Percentiles rank a stretch among this genome's conserved stretches.
phyloP scores from a whole-genome alignment of 176 grass and related monocot genomes.

The Poa pratensis region DNA sequence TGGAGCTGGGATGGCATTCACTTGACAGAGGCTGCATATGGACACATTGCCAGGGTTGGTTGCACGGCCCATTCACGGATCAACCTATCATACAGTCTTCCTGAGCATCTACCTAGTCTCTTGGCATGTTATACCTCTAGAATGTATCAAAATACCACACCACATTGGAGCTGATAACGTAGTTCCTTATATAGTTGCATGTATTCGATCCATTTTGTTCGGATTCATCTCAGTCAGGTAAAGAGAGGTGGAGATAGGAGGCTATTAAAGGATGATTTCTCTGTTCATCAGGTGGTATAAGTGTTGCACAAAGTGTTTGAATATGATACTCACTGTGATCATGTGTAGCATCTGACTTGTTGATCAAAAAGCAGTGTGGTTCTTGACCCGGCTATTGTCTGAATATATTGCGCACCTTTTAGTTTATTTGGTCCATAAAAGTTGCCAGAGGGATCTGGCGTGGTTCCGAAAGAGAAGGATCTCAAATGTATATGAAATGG shows the following conservation, averaged over 20 bases:
- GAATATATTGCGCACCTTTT: conserved; percentile 5
- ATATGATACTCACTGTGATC: conserved; percentile 32
- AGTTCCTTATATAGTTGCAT: conserved; percentile 35
- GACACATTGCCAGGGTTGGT: conserved; percentile 80
- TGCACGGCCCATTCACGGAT: conserved; percentile 67
- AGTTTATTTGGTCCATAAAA: conserved; percentile 10
- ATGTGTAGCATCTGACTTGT: conserved; percentile 2
- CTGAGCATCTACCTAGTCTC: conserved; percentile 27
- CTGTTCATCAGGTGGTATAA: conserved; percentile 48
- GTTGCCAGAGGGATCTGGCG: not conserved
- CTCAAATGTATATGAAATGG: no score
- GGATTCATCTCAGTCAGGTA: conserved; percentile 9
- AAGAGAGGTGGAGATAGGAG: conserved; percentile 31
- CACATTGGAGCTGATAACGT: conserved; percentile 28
- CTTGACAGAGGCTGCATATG: conserved; percentile 77
- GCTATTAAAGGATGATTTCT: conserved; percentile 31
- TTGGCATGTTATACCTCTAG: conserved; percentile 19
- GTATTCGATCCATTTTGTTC: conserved; percentile 37
- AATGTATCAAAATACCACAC: conserved; percentile 36
- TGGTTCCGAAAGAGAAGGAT: no score
- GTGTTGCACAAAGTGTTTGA: conserved; percentile 42
- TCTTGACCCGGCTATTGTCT: not conserved
- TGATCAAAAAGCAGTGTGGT: conserved; percentile 17
- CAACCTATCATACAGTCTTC: conserved; percentile 57
- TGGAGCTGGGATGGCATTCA: conserved; percentile 98